phyloP scores from a whole-genome alignment of 352 stramenopile species.

The Globisporangium rhizosaccharum region DNA sequence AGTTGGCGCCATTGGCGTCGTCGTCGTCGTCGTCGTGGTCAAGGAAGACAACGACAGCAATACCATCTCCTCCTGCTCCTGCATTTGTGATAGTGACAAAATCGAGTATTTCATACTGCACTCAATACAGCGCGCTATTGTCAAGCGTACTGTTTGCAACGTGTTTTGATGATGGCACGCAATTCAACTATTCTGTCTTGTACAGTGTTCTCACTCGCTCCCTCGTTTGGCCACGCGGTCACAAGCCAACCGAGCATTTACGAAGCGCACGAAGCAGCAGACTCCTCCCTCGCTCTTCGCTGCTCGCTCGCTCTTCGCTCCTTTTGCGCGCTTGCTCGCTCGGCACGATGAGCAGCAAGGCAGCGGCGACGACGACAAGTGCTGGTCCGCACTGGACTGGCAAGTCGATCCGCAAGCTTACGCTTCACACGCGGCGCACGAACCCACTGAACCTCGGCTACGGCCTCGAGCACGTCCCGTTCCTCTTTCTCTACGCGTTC shows the following conservation, averaged over 20 bases:
- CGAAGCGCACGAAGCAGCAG: neutral
- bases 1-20: conserved; percentile 1
- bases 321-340: neutral
- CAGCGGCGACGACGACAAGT: conserved; percentile 14
- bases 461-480: conserved; percentile 65
- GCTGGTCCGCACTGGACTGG: conserved; percentile 55
- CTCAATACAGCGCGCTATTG: conserved; percentile 3
- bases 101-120: neutral
- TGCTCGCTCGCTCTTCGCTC: neutral
- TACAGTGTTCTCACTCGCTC: neutral
- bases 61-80: neutral
- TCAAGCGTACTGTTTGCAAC: neutral
- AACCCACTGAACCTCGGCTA: conserved; percentile 60
- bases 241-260: conserved; percentile 3
- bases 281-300: neutral
- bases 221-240: conserved; percentile 1
- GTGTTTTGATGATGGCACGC: neutral
- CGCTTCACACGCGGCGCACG: conserved; percentile 47
- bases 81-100: neutral
- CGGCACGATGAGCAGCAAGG: neutral
- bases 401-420: conserved; percentile 63
- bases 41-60: no score
- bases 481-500: conserved; percentile 63
- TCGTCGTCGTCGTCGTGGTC: no score
- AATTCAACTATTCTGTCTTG: neutral